phyloP scores from a whole-genome alignment of 2,329 filamentous ascomycete genomes.

The Cercospora sojina region DNA sequence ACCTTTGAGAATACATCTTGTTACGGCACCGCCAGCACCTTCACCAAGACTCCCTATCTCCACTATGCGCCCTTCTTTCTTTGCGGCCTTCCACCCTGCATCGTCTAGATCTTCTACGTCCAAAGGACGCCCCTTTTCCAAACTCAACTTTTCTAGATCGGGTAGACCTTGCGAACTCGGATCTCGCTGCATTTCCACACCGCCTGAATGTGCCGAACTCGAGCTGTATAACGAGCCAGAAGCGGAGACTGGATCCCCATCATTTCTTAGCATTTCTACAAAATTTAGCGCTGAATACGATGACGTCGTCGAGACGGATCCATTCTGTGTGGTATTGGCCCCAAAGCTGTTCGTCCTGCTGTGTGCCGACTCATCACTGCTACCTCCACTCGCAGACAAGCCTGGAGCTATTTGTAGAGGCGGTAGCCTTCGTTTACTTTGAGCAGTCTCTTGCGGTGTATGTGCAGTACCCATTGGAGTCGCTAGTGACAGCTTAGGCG shows the following conservation, averaged over 20 bases:
- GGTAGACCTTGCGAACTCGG: slow-evolving; percentile 74
- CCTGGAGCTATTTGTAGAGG: slow-evolving; percentile 55
- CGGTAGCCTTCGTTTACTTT: slow-evolving; percentile 35
- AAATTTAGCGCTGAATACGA: slow-evolving; percentile 83
- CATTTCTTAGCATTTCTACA: slow-evolving; percentile 64
- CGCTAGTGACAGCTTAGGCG: slow-evolving; percentile 78
- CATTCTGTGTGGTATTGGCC: slow-evolving; percentile 69
- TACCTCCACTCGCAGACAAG: slow-evolving; percentile 69
- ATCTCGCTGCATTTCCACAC: slow-evolving; percentile 70
- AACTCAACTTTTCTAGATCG: slow-evolving; percentile 73
- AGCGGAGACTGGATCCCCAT: slow-evolving; percentile 78
- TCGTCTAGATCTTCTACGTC: slow-evolving; percentile 96
- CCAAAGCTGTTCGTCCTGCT: slow-evolving; percentile 84
- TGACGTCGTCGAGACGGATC: slow-evolving; percentile 82
- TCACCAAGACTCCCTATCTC: slow-evolving; percentile 90
- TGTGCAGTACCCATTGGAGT: slow-evolving; percentile 83
- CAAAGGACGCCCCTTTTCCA: slow-evolving; percentile 77
- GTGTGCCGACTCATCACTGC: slow-evolving; percentile 69
- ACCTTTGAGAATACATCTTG: slow-evolving; percentile 80
- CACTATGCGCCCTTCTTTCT: slow-evolving; percentile 79
- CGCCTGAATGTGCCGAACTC: slow-evolving; percentile 46
- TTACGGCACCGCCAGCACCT: slow-evolving; percentile 93
- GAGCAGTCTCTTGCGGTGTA: slow-evolving; percentile 58
- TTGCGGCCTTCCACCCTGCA: slow-evolving; percentile 91
- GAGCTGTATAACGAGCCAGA: slow-evolving; percentile 71